Percentiles rank a stretch among this genome's conserved stretches.
These are phyloP conservation scores for Blastocystis sp. DNA, from an alignment of 352 stramenopile genomes.

Conservation along the genomic window DNA sequence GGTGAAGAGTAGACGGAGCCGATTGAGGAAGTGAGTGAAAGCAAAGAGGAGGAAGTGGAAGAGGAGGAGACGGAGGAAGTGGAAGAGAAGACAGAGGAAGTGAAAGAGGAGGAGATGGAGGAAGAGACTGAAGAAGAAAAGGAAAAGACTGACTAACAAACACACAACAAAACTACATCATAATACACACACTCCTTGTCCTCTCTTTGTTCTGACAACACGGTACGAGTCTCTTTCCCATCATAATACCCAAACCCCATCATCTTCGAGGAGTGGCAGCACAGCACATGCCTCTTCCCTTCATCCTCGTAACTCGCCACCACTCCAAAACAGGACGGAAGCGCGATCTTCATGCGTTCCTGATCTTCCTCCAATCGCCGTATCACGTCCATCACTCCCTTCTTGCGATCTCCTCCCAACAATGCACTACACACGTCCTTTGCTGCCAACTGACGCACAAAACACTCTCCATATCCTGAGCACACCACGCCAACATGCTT, in stretches of 20 bases:
- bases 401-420: background rate
- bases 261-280: slow-evolving; percentile 8
- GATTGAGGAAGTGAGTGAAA: background rate
- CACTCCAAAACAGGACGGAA: slow-evolving; percentile 26
- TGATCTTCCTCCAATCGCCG: slow-evolving; percentile 10
- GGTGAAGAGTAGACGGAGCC: background rate
- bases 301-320: background rate
- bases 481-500: background rate
- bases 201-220: background rate
- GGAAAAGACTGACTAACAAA: background rate
- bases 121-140: background rate
- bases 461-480: slow-evolving; percentile 54
- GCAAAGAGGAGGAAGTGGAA: background rate
- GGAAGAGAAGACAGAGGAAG: slow-evolving; percentile 3
- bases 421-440: background rate
- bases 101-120: background rate
- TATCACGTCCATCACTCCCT: background rate
- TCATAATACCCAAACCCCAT: slow-evolving; percentile 24
- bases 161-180: background rate
- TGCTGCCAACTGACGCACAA: slow-evolving; percentile 36
- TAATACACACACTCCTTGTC: background rate
- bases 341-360: slow-evolving; percentile 30
- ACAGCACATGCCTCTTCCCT: background rate
- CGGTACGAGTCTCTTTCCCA: background rate
- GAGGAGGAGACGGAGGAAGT: background rate